These are phyloP conservation scores for Geotrichum carabidarum DNA, from an alignment of 1,139 yeast species.

Conservation along the genomic window DNA sequence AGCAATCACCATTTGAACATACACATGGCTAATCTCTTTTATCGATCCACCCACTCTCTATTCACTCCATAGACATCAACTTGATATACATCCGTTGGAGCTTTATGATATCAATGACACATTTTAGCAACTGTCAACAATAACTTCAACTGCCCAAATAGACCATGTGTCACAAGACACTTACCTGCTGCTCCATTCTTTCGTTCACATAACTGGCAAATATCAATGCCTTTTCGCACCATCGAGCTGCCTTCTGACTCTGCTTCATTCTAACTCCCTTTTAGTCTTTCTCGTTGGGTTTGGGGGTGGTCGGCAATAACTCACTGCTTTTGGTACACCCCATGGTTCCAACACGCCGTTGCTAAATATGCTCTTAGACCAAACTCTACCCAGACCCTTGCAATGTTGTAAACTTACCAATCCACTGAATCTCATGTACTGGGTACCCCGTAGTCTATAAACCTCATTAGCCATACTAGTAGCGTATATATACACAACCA, in stretches of 20 bases:
- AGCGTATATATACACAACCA: too few species aligned
- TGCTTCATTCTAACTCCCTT: constrained; percentile 16
- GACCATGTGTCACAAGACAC: background rate
- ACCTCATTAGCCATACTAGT: background rate
- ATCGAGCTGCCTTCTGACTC: constrained; percentile 17
- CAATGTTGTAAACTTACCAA: constrained; percentile 12
- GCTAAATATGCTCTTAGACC: constrained; percentile 7
- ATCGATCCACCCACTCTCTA: background rate
- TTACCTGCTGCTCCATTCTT: constrained; percentile 21
- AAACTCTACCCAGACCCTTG: background rate
- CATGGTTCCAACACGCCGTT: constrained; percentile 22
- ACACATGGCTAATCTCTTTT: background rate
- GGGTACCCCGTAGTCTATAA: constrained; percentile 12
- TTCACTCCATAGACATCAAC: constrained; percentile 17
- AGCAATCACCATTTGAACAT: background rate
- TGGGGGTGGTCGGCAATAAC: background rate
- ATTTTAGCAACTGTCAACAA: too few species aligned
- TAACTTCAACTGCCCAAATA: too few species aligned
- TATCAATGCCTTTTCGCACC: constrained; percentile 21
- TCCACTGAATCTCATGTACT: constrained; percentile 21
- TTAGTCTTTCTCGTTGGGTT: background rate
- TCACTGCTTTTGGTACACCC: constrained; percentile 21
- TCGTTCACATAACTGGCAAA: constrained; percentile 21
- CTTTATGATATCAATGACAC: background rate
- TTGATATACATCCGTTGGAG: constrained; percentile 20